Evolutionary conservation across 257 asterid species (phyloP).

Genomic region (Paraleonurus japonicus): DNA sequence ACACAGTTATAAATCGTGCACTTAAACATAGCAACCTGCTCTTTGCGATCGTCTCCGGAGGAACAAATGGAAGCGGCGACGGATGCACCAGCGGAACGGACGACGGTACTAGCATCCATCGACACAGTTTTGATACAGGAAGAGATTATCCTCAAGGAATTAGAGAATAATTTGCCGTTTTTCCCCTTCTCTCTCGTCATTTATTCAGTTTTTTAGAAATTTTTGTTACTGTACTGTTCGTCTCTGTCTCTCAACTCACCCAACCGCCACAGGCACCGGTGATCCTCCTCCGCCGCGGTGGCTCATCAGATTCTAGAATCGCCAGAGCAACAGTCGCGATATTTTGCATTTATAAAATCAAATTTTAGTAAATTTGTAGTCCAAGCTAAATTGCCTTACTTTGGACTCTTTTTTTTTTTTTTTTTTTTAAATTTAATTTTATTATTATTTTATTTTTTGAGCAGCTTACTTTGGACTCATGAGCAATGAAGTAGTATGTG

Average conservation of each 20-base stretch:
- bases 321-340: slow-evolving; percentile 22
- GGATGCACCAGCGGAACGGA: slow-evolving; percentile 67
- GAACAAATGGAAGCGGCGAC: slow-evolving; percentile 65
- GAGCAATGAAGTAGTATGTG: no score
- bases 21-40: slow-evolving; percentile 46
- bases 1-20: not conserved
- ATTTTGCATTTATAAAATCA: not conserved
- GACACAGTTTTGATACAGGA: slow-evolving; percentile 72
- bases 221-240: not conserved
- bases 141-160: slow-evolving; percentile 61
- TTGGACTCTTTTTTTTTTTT: no score
- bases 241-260: slow-evolving; percentile 4
- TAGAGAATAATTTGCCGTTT: slow-evolving; percentile 57
- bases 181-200: slow-evolving; percentile 66
- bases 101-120: slow-evolving; percentile 74
- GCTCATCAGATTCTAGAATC: slow-evolving; percentile 49
- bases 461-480: no score
- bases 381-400: not conserved
- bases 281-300: slow-evolving; percentile 49
- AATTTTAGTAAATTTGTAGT: not conserved
- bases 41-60: slow-evolving; percentile 58
- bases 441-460: no score
- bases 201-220: not conserved
- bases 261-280: slow-evolving; percentile 39
- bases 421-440: no score